These are phyloP conservation scores for Picea glauca DNA, from an alignment of 75 land plant genomes.

Conservation along the genomic window DNA sequence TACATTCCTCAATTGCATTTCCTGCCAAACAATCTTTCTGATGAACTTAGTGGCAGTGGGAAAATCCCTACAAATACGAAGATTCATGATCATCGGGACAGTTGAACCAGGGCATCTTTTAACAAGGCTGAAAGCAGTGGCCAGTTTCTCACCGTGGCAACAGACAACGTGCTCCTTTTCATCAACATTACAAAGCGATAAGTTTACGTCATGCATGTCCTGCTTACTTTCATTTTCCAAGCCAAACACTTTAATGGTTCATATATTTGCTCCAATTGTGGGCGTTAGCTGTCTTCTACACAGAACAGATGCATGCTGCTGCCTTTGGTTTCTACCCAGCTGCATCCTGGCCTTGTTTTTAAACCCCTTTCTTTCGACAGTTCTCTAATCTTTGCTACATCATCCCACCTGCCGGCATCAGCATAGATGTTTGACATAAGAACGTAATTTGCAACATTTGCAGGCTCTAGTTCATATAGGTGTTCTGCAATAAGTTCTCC, in stretches of 20 bases:
- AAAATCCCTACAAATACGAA: too few relatives aligned
- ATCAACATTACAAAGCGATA: constrained; percentile 5
- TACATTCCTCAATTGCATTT: too few relatives aligned
- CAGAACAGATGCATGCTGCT: neutral
- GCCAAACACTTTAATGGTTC: neutral
- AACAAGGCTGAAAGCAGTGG: too few relatives aligned
- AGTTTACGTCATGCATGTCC: neutral
- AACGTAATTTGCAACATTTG: constrained; percentile 7
- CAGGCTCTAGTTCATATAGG: constrained; percentile 12
- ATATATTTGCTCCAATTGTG: neutral
- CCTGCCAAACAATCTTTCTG: too few relatives aligned
- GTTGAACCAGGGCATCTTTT: too few relatives aligned
- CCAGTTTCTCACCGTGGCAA: too few relatives aligned
- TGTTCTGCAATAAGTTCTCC: constrained; percentile 16
- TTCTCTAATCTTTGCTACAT: constrained; percentile 5
- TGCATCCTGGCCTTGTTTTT: constrained; percentile 3
- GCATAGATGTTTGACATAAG: constrained; percentile 13
- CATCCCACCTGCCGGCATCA: constrained; percentile 21
- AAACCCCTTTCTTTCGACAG: neutral
- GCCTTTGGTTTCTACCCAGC: neutral
- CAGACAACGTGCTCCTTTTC: neutral
- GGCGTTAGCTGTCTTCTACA: neutral
- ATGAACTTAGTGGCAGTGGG: too few relatives aligned
- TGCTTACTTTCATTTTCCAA: neutral
- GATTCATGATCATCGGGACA: too few relatives aligned